These are phyloP conservation scores for Talinum fruticosum DNA, from an alignment of 148 eudicot genomes.

Conservation along the genomic window DNA sequence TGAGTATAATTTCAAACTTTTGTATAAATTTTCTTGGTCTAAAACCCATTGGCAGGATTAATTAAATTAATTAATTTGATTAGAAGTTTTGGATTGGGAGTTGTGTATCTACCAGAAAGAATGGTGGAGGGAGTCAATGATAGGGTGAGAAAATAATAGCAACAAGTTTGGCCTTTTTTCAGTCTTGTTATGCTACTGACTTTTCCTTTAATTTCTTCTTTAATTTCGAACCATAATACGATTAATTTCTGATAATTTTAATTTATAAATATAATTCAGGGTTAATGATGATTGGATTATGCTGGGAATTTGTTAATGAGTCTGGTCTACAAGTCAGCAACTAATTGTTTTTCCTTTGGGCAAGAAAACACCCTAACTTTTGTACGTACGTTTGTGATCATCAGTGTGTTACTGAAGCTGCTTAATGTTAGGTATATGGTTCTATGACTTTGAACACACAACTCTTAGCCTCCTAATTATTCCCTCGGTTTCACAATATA, in stretches of 20 bases:
- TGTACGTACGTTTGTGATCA: neutral
- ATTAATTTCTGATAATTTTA: too few species aligned
- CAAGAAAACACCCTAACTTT: constrained; percentile 1
- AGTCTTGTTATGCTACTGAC: neutral
- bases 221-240: too few species aligned
- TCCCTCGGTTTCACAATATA: too few species aligned
- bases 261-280: too few species aligned
- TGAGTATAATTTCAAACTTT: too few species aligned
- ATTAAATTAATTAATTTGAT: too few species aligned
- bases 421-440: constrained; percentile 24
- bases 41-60: too few species aligned
- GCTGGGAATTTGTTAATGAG: neutral
- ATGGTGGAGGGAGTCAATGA: neutral
- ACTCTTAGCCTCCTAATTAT: neutral
- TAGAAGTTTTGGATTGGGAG: neutral
- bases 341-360: constrained; percentile 19
- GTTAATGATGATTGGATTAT: too few species aligned
- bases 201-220: neutral
- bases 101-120: neutral
- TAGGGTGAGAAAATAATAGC: neutral
- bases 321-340: constrained; percentile 28
- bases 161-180: neutral
- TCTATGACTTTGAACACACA: neutral
- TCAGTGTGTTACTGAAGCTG: constrained; percentile 22
- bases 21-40: too few species aligned